These are phyloP conservation scores for Macaranga tanarius DNA, from an alignment of 441 rosid genomes.

Conservation along the genomic window DNA sequence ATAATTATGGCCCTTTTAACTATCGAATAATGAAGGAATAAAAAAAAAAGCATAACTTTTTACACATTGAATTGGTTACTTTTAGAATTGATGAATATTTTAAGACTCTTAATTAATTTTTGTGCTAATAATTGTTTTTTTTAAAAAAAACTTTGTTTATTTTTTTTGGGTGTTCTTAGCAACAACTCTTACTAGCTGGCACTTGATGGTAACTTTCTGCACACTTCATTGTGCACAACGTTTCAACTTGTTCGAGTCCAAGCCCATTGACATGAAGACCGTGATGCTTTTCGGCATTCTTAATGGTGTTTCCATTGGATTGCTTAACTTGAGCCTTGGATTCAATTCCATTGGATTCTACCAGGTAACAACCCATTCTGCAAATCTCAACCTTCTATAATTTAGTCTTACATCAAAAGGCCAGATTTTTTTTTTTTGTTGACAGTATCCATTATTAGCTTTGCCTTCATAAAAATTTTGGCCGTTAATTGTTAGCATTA, in stretches of 20 bases:
- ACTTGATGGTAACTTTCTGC: slow-evolving; percentile 87
- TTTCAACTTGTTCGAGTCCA: slow-evolving; percentile 78
- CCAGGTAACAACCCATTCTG: slow-evolving; percentile 46
- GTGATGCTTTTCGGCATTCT: slow-evolving; percentile 93
- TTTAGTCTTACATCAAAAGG: too few species aligned
- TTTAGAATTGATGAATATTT: too few species aligned
- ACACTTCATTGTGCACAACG: slow-evolving; percentile 82
- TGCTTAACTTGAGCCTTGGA: slow-evolving; percentile 91
- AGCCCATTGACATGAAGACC: slow-evolving; percentile 74
- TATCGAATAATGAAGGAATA: too few species aligned
- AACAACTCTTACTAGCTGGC: slow-evolving; percentile 98
- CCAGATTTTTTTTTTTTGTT: not conserved
- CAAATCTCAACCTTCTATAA: too few species aligned
- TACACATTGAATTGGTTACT: too few species aligned
- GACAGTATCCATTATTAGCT: not conserved
- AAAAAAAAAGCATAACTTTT: too few species aligned
- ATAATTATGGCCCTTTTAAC: too few species aligned
- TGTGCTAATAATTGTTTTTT: not conserved
- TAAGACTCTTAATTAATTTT: not conserved
- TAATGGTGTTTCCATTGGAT: slow-evolving; percentile 92
- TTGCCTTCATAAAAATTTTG: too few species aligned
- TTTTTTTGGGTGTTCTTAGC: slow-evolving; percentile 38
- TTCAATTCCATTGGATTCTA: slow-evolving; percentile 97
- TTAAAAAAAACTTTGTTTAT: not conserved
- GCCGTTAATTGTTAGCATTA: too few species aligned